Conservation (phyloP, 371 early-diverging fungal species). For the Choanephora cucurbitarum region DNA sequence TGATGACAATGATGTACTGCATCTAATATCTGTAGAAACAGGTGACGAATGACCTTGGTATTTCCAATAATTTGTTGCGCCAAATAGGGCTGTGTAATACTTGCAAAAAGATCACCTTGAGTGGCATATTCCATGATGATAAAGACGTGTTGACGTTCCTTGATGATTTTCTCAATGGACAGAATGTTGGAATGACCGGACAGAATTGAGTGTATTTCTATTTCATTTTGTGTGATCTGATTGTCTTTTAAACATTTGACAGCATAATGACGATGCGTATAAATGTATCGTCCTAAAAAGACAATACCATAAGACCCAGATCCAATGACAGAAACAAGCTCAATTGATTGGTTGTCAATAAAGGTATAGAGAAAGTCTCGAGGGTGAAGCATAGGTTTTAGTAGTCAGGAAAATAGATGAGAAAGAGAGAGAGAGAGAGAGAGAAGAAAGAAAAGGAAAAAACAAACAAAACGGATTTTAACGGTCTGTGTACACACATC, state of each 20-base stretch:
- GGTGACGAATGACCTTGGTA: constrained; percentile 44
- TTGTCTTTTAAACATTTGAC: constrained; percentile 53
- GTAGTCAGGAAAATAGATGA: too few relatives aligned
- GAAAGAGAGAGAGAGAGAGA: too few relatives aligned
- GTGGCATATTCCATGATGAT: constrained; percentile 71
- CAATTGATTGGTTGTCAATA: constrained; percentile 41
- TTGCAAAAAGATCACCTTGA: constrained; percentile 67
- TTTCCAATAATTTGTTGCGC: constrained; percentile 45
- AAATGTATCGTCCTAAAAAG: constrained; percentile 51
- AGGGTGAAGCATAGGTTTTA: constrained; percentile 20
- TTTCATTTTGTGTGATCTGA: constrained; percentile 62
- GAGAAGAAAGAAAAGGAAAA: background rate
- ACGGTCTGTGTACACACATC: constrained; percentile 7
- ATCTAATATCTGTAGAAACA: constrained; percentile 56
- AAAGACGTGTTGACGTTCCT: constrained; percentile 52
- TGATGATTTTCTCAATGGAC: constrained; percentile 66
- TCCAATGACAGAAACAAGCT: constrained; percentile 59
- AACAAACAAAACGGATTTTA: background rate
- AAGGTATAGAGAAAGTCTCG: constrained; percentile 25
- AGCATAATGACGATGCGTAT: constrained; percentile 51
- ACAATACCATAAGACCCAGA: constrained; percentile 74
- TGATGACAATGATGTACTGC: constrained; percentile 60
- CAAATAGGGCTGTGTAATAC: constrained; percentile 50
- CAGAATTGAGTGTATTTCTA: constrained; percentile 62
- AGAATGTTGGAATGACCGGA: constrained; percentile 70